phyloP scores from a whole-genome alignment of 179 eudicot genomes.

The Beta macrorhiza region DNA sequence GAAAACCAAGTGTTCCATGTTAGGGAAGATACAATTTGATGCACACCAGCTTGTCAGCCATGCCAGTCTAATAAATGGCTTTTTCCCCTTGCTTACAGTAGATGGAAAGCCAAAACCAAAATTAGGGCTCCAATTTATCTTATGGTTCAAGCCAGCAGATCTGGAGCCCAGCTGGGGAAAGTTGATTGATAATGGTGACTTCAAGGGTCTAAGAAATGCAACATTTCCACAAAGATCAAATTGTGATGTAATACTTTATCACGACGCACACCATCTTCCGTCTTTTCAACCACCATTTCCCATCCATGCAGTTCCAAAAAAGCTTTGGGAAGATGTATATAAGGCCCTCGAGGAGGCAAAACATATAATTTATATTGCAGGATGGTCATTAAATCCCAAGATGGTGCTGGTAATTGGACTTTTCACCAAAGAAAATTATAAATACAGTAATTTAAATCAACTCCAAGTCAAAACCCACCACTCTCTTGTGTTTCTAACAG shows the following conservation, averaged over 20 bases:
- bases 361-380: constrained; percentile 83
- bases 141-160: constrained; percentile 89
- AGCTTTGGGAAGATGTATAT: constrained; percentile 85
- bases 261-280: constrained; percentile 76
- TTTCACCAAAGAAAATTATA: background rate
- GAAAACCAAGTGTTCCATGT: constrained; percentile 56
- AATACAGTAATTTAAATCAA: background rate
- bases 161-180: constrained; percentile 67
- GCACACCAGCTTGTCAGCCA: constrained; percentile 56
- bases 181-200: constrained; percentile 44
- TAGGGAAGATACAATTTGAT: constrained; percentile 58
- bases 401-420: constrained; percentile 61
- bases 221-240: constrained; percentile 72
- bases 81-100: constrained; percentile 58
- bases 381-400: constrained; percentile 92
- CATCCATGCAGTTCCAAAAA: constrained; percentile 39
- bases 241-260: constrained; percentile 68
- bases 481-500: constrained; percentile 9
- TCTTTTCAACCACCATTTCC: constrained; percentile 53
- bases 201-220: constrained; percentile 60
- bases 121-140: constrained; percentile 57
- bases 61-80: constrained; percentile 62
- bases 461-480: background rate
- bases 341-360: constrained; percentile 86
- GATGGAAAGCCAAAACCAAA: constrained; percentile 48